Evolutionary conservation across 208 protist genomes (phyloP).

Genomic region (Kentomonas sorsogonicus): DNA sequence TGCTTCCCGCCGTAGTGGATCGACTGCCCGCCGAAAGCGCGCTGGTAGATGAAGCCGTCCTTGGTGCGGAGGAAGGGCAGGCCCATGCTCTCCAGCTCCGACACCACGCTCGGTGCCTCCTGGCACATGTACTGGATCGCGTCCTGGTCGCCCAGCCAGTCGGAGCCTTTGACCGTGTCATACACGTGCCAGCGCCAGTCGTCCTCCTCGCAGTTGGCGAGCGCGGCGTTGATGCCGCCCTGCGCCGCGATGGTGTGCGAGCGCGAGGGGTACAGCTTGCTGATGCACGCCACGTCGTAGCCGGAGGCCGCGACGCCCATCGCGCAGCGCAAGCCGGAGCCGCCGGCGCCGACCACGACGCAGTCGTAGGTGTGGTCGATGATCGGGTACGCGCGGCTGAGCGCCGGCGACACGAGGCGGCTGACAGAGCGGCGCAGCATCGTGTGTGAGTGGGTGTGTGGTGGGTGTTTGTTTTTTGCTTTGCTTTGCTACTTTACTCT

Average conservation of each 20-base stretch:
- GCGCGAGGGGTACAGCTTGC: conserved; percentile 98
- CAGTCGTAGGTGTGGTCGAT: conserved; percentile 99
- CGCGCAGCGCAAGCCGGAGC: conserved; percentile 97
- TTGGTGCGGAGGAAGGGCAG: conserved; percentile 98
- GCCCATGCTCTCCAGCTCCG: conserved; percentile 97
- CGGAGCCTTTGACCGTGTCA: conserved; percentile 99
- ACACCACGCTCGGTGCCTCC: conserved; percentile 92
- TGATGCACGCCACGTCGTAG: conserved; percentile 97
- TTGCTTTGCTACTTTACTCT: conserved; percentile 11
- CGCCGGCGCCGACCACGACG: conserved; percentile 98
- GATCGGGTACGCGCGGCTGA: conserved; percentile 90
- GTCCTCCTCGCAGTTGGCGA: conserved; percentile 97
- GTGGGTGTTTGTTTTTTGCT: conserved; percentile 7
- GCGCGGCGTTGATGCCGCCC: conserved; percentile 98
- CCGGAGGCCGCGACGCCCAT: conserved; percentile 97
- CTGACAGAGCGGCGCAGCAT: conserved; percentile 70
- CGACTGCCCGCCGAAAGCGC: conserved; percentile 98
- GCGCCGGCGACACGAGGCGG: conserved; percentile 43
- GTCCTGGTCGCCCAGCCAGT: conserved; percentile 99
- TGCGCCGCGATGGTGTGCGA: conserved; percentile 99
- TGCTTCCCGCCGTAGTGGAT: conserved; percentile 97
- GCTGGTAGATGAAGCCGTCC: conserved; percentile 99
- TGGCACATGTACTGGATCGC: conserved; percentile 99
- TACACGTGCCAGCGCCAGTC: conserved; percentile 99
- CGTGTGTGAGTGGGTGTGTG: conserved; percentile 11